Evolutionary conservation across 139 green algal species (phyloP).

Genomic region (Volvox reticuliferus): DNA sequence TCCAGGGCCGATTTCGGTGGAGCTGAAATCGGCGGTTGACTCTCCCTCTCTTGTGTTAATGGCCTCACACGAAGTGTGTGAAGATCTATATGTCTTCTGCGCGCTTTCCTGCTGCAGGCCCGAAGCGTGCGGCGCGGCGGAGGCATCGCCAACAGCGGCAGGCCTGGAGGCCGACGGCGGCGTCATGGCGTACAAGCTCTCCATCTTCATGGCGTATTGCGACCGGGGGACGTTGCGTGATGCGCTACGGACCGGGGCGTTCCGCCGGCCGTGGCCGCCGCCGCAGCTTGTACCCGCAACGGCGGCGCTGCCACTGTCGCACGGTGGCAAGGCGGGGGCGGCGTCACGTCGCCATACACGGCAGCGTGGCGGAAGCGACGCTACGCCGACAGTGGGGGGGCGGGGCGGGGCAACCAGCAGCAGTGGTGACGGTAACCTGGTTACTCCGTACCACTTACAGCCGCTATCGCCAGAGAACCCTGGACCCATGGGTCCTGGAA

Average conservation of each 20-base stretch:
- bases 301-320: background rate
- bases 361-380: background rate
- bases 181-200: constrained; percentile 27
- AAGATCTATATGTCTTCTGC: no score
- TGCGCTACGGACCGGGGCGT: background rate
- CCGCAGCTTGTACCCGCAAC: background rate
- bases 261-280: background rate
- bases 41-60: no score
- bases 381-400: background rate
- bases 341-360: background rate
- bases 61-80: no score
- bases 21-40: no score
- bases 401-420: background rate
- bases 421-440: background rate
- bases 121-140: background rate
- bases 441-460: background rate
- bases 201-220: constrained; percentile 41
- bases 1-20: no score
- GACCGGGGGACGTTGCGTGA: constrained; percentile 29
- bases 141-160: background rate
- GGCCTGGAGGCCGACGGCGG: background rate
- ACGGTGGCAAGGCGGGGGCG: background rate
- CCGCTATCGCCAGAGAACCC: no score
- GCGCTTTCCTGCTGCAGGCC: background rate
- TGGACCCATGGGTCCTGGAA: background rate